Evolutionary conservation across 2,329 filamentous ascomycete genomes (phyloP).

Genomic region (Penicillium sp.): DNA sequence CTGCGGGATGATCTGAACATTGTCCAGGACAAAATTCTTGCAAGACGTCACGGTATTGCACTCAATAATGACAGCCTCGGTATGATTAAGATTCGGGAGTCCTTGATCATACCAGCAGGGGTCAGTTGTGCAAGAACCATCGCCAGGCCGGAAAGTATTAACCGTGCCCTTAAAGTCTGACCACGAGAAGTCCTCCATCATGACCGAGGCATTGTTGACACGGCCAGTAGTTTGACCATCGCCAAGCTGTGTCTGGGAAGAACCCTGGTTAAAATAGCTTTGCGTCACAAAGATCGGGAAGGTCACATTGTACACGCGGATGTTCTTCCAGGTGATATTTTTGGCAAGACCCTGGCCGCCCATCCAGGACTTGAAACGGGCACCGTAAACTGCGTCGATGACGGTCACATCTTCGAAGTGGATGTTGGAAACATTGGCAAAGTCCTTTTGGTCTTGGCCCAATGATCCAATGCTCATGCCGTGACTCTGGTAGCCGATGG

Average conservation of each 20-base stretch:
- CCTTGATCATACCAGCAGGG: constrained; percentile 52
- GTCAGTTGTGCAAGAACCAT: constrained; percentile 48
- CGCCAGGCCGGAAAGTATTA: constrained; percentile 48
- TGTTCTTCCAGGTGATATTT: constrained; percentile 52
- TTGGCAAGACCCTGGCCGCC: constrained; percentile 48
- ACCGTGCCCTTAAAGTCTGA: constrained; percentile 47
- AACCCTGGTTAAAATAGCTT: constrained; percentile 49
- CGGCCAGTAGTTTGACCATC: constrained; percentile 29
- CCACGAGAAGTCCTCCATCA: constrained; percentile 50
- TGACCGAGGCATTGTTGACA: constrained; percentile 46
- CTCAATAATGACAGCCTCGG: constrained; percentile 48
- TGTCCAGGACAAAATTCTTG: constrained; percentile 37
- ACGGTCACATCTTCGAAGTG: constrained; percentile 50
- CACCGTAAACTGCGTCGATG: constrained; percentile 46
- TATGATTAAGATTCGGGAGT: constrained; percentile 44
- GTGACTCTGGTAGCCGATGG: constrained; percentile 51
- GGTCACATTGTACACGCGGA: constrained; percentile 49
- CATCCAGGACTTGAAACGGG: constrained; percentile 51
- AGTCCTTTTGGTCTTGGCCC: constrained; percentile 40
- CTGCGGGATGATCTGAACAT: constrained; percentile 41
- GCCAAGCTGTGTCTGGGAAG: constrained; percentile 31
- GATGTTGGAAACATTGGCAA: constrained; percentile 48
- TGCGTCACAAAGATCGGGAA: constrained; percentile 55
- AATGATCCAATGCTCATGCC: constrained; percentile 52
- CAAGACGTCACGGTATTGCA: constrained; percentile 48